These are phyloP conservation scores for Recurvomyces mirabilis DNA, from an alignment of 495 filamentous ascomycete genomes.

Conservation along the genomic window DNA sequence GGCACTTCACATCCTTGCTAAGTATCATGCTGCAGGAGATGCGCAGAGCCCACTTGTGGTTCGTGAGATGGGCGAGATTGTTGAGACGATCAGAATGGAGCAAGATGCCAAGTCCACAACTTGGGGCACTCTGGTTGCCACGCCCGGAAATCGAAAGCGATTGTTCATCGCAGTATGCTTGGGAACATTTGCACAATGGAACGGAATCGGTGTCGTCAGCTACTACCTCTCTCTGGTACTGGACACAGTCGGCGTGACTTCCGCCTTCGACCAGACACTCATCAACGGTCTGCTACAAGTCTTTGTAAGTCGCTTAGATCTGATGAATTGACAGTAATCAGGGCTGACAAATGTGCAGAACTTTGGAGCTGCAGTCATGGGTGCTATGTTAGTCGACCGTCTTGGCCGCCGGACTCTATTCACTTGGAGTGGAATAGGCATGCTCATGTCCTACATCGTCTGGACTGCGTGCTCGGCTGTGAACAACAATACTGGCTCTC, in stretches of 20 bases:
- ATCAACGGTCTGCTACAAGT: constrained; percentile 33
- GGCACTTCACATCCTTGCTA: constrained; percentile 9
- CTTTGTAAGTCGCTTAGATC: constrained; percentile 27
- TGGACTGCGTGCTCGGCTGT: constrained; percentile 34
- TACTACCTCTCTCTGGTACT: constrained; percentile 33
- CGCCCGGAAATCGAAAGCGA: constrained; percentile 6
- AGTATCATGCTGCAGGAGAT: constrained; percentile 45
- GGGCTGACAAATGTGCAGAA: constrained; percentile 19
- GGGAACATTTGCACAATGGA: constrained; percentile 34
- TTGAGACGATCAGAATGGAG: constrained; percentile 9
- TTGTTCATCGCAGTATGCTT: constrained; percentile 3
- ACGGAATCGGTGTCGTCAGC: constrained; percentile 16
- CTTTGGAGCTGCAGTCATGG: constrained; percentile 41
- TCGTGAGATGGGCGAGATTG: constrained; percentile 38
- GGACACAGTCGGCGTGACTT: constrained; percentile 33
- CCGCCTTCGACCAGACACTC: constrained; percentile 23
- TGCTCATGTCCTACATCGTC: constrained; percentile 38
- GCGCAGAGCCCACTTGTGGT: constrained; percentile 45
- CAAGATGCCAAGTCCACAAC: constrained; percentile 6
- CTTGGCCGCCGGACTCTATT: constrained; percentile 47
- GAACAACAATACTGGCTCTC: constrained; percentile 19
- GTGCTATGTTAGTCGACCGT: constrained; percentile 40
- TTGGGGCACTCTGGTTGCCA: constrained; percentile 6
- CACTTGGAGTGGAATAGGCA: constrained; percentile 38
- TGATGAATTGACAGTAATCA: too few relatives aligned